These are phyloP conservation scores for Linnemannia zychae DNA, from an alignment of 192 early-diverging fungal genomes.

Conservation along the genomic window DNA sequence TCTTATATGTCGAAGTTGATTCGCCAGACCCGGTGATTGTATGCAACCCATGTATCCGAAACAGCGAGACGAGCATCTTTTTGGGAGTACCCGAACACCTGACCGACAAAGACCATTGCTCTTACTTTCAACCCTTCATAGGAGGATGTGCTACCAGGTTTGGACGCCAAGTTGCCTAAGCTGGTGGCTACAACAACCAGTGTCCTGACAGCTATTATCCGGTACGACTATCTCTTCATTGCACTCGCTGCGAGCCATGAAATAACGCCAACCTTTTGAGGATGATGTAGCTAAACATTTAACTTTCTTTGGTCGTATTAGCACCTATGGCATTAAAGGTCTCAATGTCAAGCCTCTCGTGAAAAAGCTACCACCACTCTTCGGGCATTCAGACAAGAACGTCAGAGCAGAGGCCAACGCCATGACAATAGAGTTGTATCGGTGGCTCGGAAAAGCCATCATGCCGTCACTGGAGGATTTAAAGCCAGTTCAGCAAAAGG, in stretches of 20 bases:
- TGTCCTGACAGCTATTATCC: slow-evolving; percentile 72
- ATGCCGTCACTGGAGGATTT: slow-evolving; percentile 83
- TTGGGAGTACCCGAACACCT: background rate
- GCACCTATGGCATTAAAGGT: slow-evolving; percentile 85
- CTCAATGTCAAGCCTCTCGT: slow-evolving; percentile 87
- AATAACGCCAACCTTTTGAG: background rate
- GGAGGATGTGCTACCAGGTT: slow-evolving; percentile 82
- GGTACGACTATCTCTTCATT: slow-evolving; percentile 36
- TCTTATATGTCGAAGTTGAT: slow-evolving; percentile 93
- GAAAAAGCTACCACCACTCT: slow-evolving; percentile 89
- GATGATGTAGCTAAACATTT: background rate
- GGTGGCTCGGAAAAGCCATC: slow-evolving; percentile 92
- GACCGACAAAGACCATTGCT: background rate
- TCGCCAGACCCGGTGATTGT: slow-evolving; percentile 87
- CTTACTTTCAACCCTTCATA: slow-evolving; percentile 18
- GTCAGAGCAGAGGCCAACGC: slow-evolving; percentile 88
- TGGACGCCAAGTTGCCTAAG: slow-evolving; percentile 95
- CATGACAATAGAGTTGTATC: slow-evolving; percentile 84
- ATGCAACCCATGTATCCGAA: slow-evolving; percentile 22
- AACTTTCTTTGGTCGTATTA: slow-evolving; percentile 21
- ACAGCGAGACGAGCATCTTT: background rate
- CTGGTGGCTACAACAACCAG: slow-evolving; percentile 81
- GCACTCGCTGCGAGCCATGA: background rate
- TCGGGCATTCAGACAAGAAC: slow-evolving; percentile 93
- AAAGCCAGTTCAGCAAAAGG: slow-evolving; percentile 96